Base-by-base conservation (phyloP, 331 rosid species). In the Malus hybrid region DNA sequence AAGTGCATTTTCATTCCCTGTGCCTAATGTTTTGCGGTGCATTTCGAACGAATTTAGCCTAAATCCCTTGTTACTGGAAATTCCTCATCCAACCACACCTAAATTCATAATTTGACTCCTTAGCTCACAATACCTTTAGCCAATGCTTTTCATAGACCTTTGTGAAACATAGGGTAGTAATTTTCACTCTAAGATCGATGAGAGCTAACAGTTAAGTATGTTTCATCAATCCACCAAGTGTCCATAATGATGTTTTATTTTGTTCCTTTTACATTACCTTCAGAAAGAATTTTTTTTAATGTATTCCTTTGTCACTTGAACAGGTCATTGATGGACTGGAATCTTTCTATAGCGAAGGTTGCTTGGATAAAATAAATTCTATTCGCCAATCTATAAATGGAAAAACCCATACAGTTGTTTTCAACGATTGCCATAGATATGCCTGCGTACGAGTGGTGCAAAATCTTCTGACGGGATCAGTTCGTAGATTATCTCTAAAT, bases 291-390 rank as follows among this genome's bases (percentile, higher is more conserved):
- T 39, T 39, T 39, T 39, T 2, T 9, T 74, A 65, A 74, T 75
- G 64, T 34, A 46, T 80, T 54, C 18, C 73, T 65, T 83, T 71
- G 61, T 76, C 63, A 67, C 72, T 59, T 80, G 75, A 62, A 80
- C 74, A 94, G 99, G 95, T 92, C 13, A 82, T 92, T 46, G 93
- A 94, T 68, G 97, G 90, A 75, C 82, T 90, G 66, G 81, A 88
- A 67, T 77, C 88, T 73, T 77, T 85, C 64, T 74, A 83, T 50
- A 64, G 62, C 60, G 61, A 81, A 66, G 93, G 87, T 61, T 86
- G 83, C 74, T 34, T 76, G 67, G 90, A 92, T 83, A 65, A 77
- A 67, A 69, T 82, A 62, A 83, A 84, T 78, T 83, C 91, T 63
- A 86, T 92, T 68, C 83, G 82, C 82, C 79, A 81, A 56, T 79